Conservation (phyloP, 2,329 filamentous ascomycete genomes). For the Aspergillus flavus region DNA sequence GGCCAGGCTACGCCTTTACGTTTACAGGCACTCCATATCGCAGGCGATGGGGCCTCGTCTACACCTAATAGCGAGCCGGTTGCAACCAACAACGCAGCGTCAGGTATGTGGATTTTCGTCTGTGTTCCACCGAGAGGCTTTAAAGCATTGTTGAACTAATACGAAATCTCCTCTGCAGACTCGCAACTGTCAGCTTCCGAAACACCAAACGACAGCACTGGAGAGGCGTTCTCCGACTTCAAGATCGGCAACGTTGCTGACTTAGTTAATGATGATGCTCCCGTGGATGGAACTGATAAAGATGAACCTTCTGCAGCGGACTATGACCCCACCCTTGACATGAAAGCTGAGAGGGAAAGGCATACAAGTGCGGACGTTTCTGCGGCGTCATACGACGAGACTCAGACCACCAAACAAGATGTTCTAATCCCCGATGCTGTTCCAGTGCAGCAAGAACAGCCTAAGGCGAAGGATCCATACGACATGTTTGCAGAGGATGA, state of each 20-base stretch:
- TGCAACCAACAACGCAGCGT: slow-evolving; percentile 35
- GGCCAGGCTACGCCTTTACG: slow-evolving; percentile 70
- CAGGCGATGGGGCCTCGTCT: slow-evolving; percentile 59
- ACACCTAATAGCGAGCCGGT: slow-evolving; percentile 53
- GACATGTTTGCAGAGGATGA: slow-evolving; percentile 67
- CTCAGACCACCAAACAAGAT: slow-evolving; percentile 55
- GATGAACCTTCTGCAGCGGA: slow-evolving; percentile 89
- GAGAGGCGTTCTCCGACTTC: slow-evolving; percentile 61
- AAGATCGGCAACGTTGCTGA: slow-evolving; percentile 68
- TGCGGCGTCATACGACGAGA: slow-evolving; percentile 62
- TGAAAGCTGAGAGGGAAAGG: slow-evolving; percentile 77
- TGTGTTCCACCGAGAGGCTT: not conserved
- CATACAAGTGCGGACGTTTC: slow-evolving; percentile 61
- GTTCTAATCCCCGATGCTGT: slow-evolving; percentile 49
- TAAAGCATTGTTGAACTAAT: slow-evolving; percentile 1
- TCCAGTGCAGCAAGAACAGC: slow-evolving; percentile 39
- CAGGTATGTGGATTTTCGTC: slow-evolving; percentile 37
- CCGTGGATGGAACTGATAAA: slow-evolving; percentile 51
- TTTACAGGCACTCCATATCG: slow-evolving; percentile 71
- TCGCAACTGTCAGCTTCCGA: slow-evolving; percentile 49
- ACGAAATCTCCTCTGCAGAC: slow-evolving; percentile 18
- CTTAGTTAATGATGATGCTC: slow-evolving; percentile 59
- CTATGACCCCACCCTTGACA: slow-evolving; percentile 86
- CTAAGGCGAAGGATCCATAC: slow-evolving; percentile 55
- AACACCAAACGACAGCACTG: slow-evolving; percentile 51